Evolutionary conservation across 805 yeast genomes (phyloP).

Genomic region (Pichia insulana): DNA sequence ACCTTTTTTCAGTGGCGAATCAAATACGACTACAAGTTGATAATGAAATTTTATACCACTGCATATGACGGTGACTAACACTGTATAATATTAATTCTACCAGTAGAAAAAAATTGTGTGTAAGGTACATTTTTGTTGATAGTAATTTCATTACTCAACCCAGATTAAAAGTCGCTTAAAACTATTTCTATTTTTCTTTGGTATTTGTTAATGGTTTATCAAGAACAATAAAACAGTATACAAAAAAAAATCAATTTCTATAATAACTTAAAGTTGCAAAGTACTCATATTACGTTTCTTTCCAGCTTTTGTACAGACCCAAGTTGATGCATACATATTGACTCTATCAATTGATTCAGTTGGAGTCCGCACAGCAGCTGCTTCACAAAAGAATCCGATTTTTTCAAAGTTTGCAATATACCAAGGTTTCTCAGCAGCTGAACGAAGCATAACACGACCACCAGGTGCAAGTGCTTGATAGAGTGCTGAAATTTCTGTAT

Average conservation of each 20-base stretch:
- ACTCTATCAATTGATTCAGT: slow-evolving; percentile 68
- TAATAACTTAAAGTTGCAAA: slow-evolving; percentile 21
- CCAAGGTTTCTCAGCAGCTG: slow-evolving; percentile 73
- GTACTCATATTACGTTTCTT: slow-evolving; percentile 44
- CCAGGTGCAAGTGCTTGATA: slow-evolving; percentile 52
- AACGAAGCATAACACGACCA: slow-evolving; percentile 70
- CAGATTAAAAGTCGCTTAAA: no score
- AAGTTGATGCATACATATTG: slow-evolving; percentile 84
- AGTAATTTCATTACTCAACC: no score
- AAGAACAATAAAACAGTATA: not conserved
- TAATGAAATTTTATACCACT: no score
- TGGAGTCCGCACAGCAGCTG: slow-evolving; percentile 59
- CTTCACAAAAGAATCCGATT: slow-evolving; percentile 56
- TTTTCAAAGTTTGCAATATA: slow-evolving; percentile 60
- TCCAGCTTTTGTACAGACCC: slow-evolving; percentile 60
- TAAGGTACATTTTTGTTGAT: no score
- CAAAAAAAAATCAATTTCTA: not conserved
- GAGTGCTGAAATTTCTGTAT: slow-evolving; percentile 56
- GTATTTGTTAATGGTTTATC: no score
- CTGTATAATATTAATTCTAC: no score
- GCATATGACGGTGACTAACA: no score
- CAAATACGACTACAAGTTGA: no score
- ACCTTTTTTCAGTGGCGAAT: no score
- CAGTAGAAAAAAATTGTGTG: no score
- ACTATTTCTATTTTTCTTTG: no score